These are phyloP conservation scores for Xylaria telfairii DNA, from an alignment of 495 filamentous ascomycete genomes.

Conservation along the genomic window DNA sequence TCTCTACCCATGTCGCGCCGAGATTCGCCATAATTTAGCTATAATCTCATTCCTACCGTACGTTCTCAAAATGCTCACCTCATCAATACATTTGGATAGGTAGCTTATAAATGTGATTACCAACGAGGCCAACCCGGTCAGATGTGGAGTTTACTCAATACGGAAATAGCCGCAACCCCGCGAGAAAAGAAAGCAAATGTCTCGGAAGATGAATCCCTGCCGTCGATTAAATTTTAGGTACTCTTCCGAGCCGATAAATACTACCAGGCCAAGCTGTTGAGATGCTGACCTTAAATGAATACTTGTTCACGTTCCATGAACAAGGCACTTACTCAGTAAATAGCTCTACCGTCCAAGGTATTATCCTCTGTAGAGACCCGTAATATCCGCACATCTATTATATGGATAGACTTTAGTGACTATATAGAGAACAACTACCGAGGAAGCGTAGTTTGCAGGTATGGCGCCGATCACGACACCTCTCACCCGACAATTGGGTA, in stretches of 20 bases:
- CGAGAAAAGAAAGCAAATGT: not conserved
- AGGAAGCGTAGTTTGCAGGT: not conserved
- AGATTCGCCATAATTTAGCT: not conserved
- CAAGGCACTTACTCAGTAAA: not conserved
- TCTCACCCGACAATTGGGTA: constrained; percentile 88
- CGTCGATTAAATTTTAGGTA: not conserved
- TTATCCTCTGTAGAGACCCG: not conserved
- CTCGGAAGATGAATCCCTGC: not conserved
- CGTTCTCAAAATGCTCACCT: not conserved
- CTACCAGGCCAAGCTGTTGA: not conserved
- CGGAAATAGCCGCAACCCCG: not conserved
- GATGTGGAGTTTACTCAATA: not conserved
- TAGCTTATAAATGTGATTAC: not conserved
- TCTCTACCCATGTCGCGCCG: not conserved
- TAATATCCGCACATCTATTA: not conserved
- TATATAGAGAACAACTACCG: not conserved
- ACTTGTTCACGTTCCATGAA: not conserved
- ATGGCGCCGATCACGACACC: constrained; percentile 68
- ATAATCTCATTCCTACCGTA: not conserved
- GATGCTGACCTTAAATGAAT: not conserved
- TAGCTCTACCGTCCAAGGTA: not conserved
- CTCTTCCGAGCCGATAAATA: not conserved
- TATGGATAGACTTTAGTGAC: not conserved
- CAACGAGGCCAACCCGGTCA: not conserved
- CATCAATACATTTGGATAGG: not conserved